Conservation (phyloP, 164 flowering plant genomes). For the Malania oleifera region DNA sequence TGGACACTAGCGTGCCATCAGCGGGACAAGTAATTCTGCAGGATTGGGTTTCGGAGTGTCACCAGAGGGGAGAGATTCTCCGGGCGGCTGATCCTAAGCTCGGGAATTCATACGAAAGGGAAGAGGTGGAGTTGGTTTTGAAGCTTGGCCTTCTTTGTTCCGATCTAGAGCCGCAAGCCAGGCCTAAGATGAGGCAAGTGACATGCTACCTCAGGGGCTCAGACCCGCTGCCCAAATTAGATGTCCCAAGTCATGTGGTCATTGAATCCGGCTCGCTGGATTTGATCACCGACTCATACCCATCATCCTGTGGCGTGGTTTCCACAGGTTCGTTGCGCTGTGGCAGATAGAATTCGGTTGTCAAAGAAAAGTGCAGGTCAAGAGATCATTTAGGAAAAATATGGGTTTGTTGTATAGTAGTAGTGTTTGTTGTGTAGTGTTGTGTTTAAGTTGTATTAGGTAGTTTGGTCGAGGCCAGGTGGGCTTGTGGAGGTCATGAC, state of each 20-base stretch:
- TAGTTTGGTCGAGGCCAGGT: too few relatives aligned
- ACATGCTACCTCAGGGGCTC: background rate
- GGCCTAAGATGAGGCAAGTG: background rate
- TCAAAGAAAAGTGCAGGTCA: too few relatives aligned
- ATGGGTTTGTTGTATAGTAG: too few relatives aligned
- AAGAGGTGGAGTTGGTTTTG: conserved; percentile 1
- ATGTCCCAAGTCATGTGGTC: too few relatives aligned
- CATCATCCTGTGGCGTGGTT: too few relatives aligned
- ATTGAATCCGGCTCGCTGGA: too few relatives aligned
- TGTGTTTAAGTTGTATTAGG: too few relatives aligned
- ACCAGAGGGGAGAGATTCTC: background rate
- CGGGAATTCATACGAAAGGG: background rate
- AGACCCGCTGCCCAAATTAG: background rate
- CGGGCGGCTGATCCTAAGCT: background rate
- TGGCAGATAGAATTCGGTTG: too few relatives aligned
- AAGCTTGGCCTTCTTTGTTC: background rate
- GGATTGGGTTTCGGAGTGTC: background rate
- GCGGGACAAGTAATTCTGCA: background rate
- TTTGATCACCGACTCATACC: background rate
- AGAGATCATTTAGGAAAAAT: too few relatives aligned
- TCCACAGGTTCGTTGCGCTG: too few relatives aligned
- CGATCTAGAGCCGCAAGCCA: background rate
- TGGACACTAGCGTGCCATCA: background rate
- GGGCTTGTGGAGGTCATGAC: too few relatives aligned
- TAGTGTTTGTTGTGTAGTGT: too few relatives aligned